phyloP scores from a whole-genome alignment of 768 basidiomycete species.

The Calvatia gigantea region DNA sequence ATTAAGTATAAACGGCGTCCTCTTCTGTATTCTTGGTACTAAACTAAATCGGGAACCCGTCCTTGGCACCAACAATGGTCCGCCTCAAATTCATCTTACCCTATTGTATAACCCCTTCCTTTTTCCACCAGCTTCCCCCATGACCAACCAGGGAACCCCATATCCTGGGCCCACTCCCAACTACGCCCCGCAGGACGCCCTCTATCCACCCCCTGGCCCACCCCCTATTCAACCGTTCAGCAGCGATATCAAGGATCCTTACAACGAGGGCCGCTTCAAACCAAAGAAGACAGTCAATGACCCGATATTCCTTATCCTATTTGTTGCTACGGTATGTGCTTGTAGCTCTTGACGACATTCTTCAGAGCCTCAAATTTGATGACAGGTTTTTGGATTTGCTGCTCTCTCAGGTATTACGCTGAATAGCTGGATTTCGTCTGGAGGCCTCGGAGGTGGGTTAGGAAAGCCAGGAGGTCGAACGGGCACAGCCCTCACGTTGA shows the following conservation, averaged over 20 bases:
- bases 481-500: conserved; percentile 60
- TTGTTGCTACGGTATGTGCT: conserved; percentile 58
- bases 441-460: conserved; percentile 72
- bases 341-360: neutral
- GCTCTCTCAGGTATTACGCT: conserved; percentile 66
- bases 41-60: neutral
- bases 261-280: conserved; percentile 60
- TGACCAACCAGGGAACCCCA: conserved; percentile 25
- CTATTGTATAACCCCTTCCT: neutral
- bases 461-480: conserved; percentile 54
- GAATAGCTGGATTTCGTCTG: conserved; percentile 54
- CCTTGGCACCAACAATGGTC: neutral
- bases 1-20: neutral
- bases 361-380: neutral
- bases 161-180: conserved; percentile 38
- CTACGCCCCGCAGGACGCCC: conserved; percentile 34
- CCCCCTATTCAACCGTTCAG: conserved; percentile 15
- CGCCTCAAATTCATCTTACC: neutral
- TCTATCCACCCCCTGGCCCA: conserved; percentile 24
- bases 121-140: neutral
- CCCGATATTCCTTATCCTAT: conserved; percentile 65
- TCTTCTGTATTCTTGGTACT: neutral
- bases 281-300: conserved; percentile 72
- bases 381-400: conserved; percentile 63
- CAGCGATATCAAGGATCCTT: conserved; percentile 46